Base-by-base conservation (phyloP, 2,329 filamentous ascomycete species). In the Alternaria consortialis region DNA sequence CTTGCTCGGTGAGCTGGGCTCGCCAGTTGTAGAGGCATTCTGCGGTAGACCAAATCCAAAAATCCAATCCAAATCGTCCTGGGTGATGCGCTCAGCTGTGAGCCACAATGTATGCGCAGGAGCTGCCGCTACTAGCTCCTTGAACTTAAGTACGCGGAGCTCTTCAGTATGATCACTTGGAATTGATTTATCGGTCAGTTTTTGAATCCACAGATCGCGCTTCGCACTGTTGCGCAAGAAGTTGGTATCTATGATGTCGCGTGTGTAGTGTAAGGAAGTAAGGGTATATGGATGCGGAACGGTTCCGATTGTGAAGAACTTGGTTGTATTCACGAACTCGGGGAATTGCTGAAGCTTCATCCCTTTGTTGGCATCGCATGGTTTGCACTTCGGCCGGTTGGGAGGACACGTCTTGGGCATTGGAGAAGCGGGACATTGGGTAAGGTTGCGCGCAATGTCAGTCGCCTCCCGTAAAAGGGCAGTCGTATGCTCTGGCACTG, bases 281-380 rank as follows among this genome's bases (percentile, higher is more conserved):
- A 93, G 84, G 1, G 94, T 97, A 82, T 93, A 97, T 0, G 95
- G 95, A 76, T 99, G 95, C 0, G 94, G 94, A 12, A 98, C 90
- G 0, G 89, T 91, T 60, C 91, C 93, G 65, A 99, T 91, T 3
- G 91, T 93, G 81, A 93, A 98, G 15, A 90, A 75, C 1, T 83
- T 84, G 13, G 89, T 89, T 5, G 85, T 85, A 77, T 97, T 97
- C 56, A 85, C 85, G 78, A 92, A 95, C 17, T 85, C 81, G 3
- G 86, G 80, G 3, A 88, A 87, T 0, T 89, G 90, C n/a, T 84
- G 83, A 67, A 97, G 85, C 53, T 86, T 86, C 79, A 93, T 84
- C 0, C 87, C 85, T 32, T 86, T 85, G 8, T 86, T 85, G 25
- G 87, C 83, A 53, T 76, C 69, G 78, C 94, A 98, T 4, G 90